Evolutionary conservation across 345 rosid genomes (phyloP).

Genomic region (Draba incana): DNA sequence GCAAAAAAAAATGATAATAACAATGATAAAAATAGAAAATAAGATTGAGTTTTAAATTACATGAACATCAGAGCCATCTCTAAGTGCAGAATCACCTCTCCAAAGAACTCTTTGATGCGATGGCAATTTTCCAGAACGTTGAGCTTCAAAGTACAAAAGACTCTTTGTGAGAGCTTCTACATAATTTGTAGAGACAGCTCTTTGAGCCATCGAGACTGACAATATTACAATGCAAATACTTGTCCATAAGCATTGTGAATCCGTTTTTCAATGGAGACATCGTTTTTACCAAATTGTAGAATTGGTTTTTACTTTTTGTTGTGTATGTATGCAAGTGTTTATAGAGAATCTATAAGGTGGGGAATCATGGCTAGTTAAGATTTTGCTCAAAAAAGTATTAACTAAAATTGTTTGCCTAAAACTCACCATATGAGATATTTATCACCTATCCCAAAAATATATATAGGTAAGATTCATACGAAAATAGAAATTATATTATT

Average conservation of each 20-base stretch:
- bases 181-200: slow-evolving; percentile 38
- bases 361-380: too few species aligned
- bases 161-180: slow-evolving; percentile 62
- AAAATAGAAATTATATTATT: too few species aligned
- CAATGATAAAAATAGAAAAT: background rate
- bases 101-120: slow-evolving; percentile 57
- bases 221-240: slow-evolving; percentile 25
- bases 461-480: too few species aligned
- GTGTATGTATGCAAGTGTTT: too few species aligned
- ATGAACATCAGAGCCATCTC: slow-evolving; percentile 55
- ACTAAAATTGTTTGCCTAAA: too few species aligned
- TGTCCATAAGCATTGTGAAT: slow-evolving; percentile 23
- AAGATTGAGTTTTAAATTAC: slow-evolving; percentile 24
- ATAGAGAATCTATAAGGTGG: too few species aligned
- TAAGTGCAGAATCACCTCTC: slow-evolving; percentile 71
- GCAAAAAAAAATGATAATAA: background rate
- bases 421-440: too few species aligned
- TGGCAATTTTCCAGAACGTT: slow-evolving; percentile 75
- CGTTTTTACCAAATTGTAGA: too few species aligned
- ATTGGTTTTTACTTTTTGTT: too few species aligned
- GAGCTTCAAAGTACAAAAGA: slow-evolving; percentile 74
- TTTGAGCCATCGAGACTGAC: background rate
- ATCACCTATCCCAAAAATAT: too few species aligned
- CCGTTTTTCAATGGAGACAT: background rate
- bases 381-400: too few species aligned